Conservation (phyloP, 1,284 basidiomycete species). For the Ustilago lituana region DNA sequence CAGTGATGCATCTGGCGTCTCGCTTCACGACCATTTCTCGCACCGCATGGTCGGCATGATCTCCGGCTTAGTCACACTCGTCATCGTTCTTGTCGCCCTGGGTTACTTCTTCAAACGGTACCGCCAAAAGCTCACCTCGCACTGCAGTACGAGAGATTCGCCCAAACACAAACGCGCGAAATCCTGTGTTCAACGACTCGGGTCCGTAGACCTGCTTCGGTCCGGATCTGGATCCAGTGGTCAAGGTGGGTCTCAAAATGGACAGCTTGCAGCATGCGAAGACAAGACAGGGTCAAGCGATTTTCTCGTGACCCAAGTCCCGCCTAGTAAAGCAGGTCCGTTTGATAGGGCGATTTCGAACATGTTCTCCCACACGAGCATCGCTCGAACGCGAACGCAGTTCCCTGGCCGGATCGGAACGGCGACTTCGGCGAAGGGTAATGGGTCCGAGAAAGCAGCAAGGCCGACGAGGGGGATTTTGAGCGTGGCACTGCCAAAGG, state of each 20-base stretch:
- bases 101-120: conserved; percentile 10
- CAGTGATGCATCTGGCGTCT: no score
- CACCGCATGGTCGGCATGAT: conserved; percentile 2
- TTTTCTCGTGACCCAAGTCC: not conserved
- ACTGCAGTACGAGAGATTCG: not conserved
- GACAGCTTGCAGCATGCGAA: not conserved
- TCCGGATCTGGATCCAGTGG: no score
- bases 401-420: no score
- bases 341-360: conserved; percentile 17
- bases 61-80: not conserved
- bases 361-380: conserved; percentile 1
- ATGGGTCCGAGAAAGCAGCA: no score
- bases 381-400: no score
- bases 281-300: conserved; percentile 8
- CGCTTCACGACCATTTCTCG: not conserved
- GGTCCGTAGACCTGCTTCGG: conserved; percentile 23
- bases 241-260: not conserved
- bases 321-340: not conserved
- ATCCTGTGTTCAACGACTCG: conserved; percentile 19
- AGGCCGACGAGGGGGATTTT: not conserved
- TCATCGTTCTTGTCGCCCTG: not conserved
- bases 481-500: not conserved
- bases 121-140: not conserved
- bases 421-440: no score
- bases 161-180: no score